A percentile compares a stretch with the other conserved stretches of the same genome.
Conservation (phyloP, 2,329 filamentous ascomycete genomes). For the Colletotrichum horii region DNA sequence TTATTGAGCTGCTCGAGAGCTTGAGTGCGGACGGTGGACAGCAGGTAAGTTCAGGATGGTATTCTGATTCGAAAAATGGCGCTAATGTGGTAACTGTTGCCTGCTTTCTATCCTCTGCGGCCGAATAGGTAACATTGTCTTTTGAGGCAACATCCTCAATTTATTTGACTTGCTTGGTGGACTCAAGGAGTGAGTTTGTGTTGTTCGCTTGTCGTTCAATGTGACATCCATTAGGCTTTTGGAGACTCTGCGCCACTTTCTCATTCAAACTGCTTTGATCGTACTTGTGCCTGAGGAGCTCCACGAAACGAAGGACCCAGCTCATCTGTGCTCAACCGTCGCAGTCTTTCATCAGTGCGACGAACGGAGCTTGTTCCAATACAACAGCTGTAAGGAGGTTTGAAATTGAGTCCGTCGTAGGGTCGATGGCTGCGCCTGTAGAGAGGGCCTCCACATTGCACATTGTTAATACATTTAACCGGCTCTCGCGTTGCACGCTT, state of each 20-base stretch:
- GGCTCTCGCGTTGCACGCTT: not conserved
- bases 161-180: no score
- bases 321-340: not conserved
- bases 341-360: not conserved
- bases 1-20: no score
- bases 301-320: not conserved
- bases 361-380: no score
- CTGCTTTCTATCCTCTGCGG: no score
- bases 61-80: no score
- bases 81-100: no score
- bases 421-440: not conserved
- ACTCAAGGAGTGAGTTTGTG: not conserved
- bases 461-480: not conserved
- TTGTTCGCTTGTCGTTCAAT: not conserved
- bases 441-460: not conserved
- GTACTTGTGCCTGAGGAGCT: not conserved
- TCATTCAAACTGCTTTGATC: not conserved
- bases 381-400: no score
- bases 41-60: no score
- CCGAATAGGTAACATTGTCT: no score
- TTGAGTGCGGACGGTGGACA: no score
- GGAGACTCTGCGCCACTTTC: not conserved
- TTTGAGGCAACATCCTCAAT: no score
- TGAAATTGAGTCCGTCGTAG: not conserved
- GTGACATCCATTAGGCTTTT: not conserved